Percentiles rank a stretch among this genome's conserved stretches.
Conservation (phyloP, 2,329 filamentous ascomycete species). For the Chrysoporthe cubensis region DNA sequence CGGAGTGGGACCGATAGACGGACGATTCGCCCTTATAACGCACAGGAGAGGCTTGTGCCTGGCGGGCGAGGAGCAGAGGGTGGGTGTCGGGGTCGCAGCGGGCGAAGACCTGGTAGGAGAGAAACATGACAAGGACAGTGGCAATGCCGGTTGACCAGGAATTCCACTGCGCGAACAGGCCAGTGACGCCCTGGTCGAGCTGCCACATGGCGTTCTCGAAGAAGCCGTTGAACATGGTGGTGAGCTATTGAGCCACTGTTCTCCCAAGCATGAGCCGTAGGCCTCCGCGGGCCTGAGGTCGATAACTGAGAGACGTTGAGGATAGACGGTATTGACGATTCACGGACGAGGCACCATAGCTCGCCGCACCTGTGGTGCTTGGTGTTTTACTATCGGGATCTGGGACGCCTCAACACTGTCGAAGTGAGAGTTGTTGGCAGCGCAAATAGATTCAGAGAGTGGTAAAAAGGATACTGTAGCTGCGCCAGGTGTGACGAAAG, state of each 20-base stretch:
- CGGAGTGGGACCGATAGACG: constrained; percentile 80
- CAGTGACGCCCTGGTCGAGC: constrained; percentile 72
- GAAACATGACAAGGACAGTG: constrained; percentile 65
- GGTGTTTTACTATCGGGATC: background rate
- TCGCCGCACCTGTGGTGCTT: constrained; percentile 3
- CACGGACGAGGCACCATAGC: constrained; percentile 9
- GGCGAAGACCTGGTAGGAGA: constrained; percentile 72
- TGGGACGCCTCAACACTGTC: background rate
- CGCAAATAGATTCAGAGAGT: background rate
- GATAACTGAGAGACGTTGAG: background rate
- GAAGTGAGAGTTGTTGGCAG: background rate
- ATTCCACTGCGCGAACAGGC: constrained; percentile 80
- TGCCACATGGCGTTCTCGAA: constrained; percentile 64
- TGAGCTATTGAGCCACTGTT: constrained; percentile 2
- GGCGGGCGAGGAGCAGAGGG: constrained; percentile 85
- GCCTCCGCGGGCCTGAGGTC: background rate
- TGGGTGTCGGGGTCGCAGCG: constrained; percentile 86
- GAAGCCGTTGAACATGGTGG: constrained; percentile 28
- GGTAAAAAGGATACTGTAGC: background rate
- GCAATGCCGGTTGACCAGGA: constrained; percentile 75
- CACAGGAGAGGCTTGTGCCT: constrained; percentile 77
- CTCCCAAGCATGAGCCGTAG: background rate
- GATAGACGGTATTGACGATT: background rate
- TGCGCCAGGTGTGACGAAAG: constrained; percentile 6
- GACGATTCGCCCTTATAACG: constrained; percentile 85